These are phyloP conservation scores for Mycena sanguinolenta DNA, from an alignment of 768 basidiomycete genomes.

Conservation along the genomic window DNA sequence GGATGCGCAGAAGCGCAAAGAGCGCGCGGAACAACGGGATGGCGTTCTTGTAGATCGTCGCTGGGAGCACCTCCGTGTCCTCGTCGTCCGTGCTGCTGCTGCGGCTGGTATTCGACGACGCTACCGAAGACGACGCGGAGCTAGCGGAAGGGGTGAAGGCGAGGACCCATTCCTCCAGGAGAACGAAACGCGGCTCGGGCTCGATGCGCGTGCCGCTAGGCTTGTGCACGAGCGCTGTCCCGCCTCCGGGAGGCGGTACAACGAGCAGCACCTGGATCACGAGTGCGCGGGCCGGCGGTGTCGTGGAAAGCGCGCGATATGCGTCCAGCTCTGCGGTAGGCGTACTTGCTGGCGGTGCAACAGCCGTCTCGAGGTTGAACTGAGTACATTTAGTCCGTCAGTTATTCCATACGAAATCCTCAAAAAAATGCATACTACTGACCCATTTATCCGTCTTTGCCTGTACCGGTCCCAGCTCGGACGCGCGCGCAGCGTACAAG, in stretches of 20 bases:
- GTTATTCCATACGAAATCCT: neutral
- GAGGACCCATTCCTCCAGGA: constrained; percentile 81
- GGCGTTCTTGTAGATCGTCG: constrained; percentile 88
- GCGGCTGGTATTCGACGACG: too few relatives aligned
- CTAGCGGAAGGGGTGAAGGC: constrained; percentile 50
- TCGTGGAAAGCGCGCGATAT: constrained; percentile 70
- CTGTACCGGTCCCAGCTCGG: constrained; percentile 29
- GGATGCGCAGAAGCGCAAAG: constrained; percentile 77
- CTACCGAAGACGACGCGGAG: neutral
- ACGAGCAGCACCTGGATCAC: constrained; percentile 79
- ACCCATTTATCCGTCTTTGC: constrained; percentile 87
- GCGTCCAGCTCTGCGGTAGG: constrained; percentile 70
- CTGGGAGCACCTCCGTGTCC: constrained; percentile 66
- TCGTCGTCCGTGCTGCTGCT: neutral
- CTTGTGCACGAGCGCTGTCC: constrained; percentile 81
- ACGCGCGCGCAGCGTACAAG: constrained; percentile 78
- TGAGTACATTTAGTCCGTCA: constrained; percentile 44
- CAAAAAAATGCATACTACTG: constrained; percentile 43
- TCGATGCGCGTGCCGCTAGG: constrained; percentile 74
- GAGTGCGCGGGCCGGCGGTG: constrained; percentile 43
- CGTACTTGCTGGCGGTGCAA: constrained; percentile 68
- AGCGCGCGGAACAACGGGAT: constrained; percentile 86
- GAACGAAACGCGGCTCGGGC: constrained; percentile 75
- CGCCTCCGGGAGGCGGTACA: constrained; percentile 76
- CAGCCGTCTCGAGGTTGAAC: constrained; percentile 89